phyloP scores from a whole-genome alignment of 257 asterid genomes.

The Lithospermum erythrorhizon region DNA sequence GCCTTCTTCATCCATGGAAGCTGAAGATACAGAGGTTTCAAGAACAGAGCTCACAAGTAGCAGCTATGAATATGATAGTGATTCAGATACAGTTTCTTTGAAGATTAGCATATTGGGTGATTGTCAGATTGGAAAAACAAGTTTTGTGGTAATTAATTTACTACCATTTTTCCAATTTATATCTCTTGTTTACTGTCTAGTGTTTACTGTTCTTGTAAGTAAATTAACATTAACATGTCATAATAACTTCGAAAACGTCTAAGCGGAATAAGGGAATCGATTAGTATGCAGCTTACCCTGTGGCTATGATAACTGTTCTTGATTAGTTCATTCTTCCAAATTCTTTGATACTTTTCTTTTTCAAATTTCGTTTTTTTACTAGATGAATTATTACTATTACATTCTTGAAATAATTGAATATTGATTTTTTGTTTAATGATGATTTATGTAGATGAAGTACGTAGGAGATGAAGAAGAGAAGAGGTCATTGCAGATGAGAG shows the following conservation, averaged over 20 bases:
- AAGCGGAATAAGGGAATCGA: too few species aligned
- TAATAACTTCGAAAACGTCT: too few species aligned
- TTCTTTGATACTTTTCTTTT: neutral
- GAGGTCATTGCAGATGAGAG: constrained; percentile 61
- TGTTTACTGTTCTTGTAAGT: too few species aligned
- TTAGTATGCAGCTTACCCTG: too few species aligned
- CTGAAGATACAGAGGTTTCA: constrained; percentile 7
- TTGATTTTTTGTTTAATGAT: neutral
- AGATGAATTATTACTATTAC: neutral
- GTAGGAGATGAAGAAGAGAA: constrained; percentile 71
- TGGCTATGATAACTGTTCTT: too few species aligned
- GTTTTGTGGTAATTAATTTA: constrained; percentile 47
- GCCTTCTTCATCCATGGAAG: constrained; percentile 7
- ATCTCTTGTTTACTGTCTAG: too few species aligned
- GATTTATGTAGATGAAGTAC: constrained; percentile 46
- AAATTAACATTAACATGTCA: too few species aligned
- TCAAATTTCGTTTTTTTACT: neutral
- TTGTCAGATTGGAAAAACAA: constrained; percentile 86
- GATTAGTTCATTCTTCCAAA: too few species aligned
- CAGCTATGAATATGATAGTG: constrained; percentile 33
- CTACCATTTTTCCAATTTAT: neutral
- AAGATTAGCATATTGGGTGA: constrained; percentile 86
- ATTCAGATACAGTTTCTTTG: constrained; percentile 73
- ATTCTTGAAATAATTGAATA: neutral
- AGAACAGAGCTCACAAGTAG: constrained; percentile 2